Conservation (phyloP, 495 filamentous ascomycete genomes). For the Lasiosphaeria ovina region DNA sequence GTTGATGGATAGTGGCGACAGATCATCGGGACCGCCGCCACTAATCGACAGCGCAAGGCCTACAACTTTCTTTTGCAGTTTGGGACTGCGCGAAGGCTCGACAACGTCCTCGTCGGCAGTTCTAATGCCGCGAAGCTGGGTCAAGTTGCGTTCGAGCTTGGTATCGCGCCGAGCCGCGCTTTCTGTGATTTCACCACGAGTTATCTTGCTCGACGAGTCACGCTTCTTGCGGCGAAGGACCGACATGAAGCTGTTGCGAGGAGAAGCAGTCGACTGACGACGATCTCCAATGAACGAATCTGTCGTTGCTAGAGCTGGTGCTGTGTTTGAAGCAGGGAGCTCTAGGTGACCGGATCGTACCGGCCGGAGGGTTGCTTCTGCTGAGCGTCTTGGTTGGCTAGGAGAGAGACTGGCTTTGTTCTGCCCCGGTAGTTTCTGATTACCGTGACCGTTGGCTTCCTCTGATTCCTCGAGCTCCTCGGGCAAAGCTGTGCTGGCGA, state of each 20-base stretch:
- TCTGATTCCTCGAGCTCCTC: conserved; percentile 42
- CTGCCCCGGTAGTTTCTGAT: conserved; percentile 9
- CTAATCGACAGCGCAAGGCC: conserved; percentile 14
- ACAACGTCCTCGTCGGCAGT: conserved; percentile 7
- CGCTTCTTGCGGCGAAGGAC: conserved; percentile 49
- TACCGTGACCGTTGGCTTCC: conserved; percentile 27
- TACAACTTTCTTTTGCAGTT: conserved; percentile 33
- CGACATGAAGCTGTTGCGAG: conserved; percentile 41
- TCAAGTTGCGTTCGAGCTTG: conserved; percentile 46
- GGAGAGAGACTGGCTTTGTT: neutral
- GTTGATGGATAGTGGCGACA: neutral
- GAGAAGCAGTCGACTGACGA: conserved; percentile 12
- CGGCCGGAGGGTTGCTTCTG: conserved; percentile 18
- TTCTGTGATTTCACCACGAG: conserved; percentile 42
- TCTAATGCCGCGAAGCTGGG: conserved; percentile 37
- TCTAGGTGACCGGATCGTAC: conserved; percentile 38
- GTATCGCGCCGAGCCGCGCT: conserved; percentile 52
- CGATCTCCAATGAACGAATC: neutral
- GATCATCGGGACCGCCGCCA: neutral
- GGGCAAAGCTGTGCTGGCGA: conserved; percentile 29
- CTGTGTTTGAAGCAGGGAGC: conserved; percentile 25
- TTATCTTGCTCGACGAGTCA: conserved; percentile 38
- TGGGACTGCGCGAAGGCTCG: conserved; percentile 23
- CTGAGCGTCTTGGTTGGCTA: neutral
- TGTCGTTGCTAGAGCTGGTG: conserved; percentile 14